phyloP scores from a whole-genome alignment of 2,329 filamentous ascomycete genomes.

The Parastagonospora nodorum region DNA sequence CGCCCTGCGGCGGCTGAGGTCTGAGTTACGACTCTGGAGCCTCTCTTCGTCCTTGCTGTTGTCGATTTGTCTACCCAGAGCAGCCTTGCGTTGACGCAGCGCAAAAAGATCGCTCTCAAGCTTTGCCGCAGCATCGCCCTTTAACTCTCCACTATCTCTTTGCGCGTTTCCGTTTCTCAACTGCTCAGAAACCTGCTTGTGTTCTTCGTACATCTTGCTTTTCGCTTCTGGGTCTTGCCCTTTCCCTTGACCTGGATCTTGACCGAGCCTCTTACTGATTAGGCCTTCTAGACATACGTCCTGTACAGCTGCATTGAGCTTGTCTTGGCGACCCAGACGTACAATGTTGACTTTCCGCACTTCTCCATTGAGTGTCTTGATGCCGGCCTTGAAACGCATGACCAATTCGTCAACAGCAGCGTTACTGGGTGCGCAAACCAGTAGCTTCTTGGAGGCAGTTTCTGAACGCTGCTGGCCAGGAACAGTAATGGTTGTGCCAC shows the following conservation, averaged over 20 bases:
- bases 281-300: slow-evolving; percentile 94
- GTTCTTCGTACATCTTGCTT: slow-evolving; percentile 72
- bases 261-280: slow-evolving; percentile 72
- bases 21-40: slow-evolving; percentile 78
- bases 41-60: slow-evolving; percentile 84
- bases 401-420: slow-evolving; percentile 96
- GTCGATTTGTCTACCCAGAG: slow-evolving; percentile 83
- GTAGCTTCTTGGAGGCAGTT: slow-evolving; percentile 74
- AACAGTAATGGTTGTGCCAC: slow-evolving; percentile 53
- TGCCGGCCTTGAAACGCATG: slow-evolving; percentile 84
- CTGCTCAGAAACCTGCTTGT: slow-evolving; percentile 65
- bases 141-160: slow-evolving; percentile 65
- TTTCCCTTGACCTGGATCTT: slow-evolving; percentile 37
- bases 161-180: slow-evolving; percentile 72
- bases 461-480: slow-evolving; percentile 41
- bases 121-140: slow-evolving; percentile 65
- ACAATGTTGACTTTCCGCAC: slow-evolving; percentile 82
- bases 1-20: slow-evolving; percentile 80
- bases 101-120: slow-evolving; percentile 79
- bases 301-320: slow-evolving; percentile 84
- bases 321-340: slow-evolving; percentile 87
- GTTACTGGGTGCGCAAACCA: slow-evolving; percentile 98
- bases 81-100: slow-evolving; percentile 75
- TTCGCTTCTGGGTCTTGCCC: slow-evolving; percentile 56
- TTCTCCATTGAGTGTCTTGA: slow-evolving; percentile 76